These are phyloP conservation scores for Groenewaldozyma sp. DNA, from an alignment of 1,139 yeast species.

Conservation along the genomic window DNA sequence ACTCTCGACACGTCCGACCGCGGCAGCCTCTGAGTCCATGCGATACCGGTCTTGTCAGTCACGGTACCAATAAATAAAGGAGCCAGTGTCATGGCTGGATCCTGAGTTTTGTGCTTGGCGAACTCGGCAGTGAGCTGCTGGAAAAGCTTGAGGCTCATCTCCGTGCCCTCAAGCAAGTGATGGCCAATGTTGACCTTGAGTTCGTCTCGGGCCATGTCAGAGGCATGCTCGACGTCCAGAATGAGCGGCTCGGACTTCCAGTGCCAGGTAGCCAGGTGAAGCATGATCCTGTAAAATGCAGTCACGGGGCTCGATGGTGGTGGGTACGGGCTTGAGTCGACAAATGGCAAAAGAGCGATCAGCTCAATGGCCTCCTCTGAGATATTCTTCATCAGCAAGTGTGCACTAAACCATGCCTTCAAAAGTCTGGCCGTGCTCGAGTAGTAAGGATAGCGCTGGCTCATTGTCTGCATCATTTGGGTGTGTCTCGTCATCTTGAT, in stretches of 20 bases:
- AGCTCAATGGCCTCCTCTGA: constrained; percentile 75
- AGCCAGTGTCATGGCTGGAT: constrained; percentile 71
- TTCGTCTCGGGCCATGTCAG: constrained; percentile 33
- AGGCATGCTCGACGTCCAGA: constrained; percentile 55
- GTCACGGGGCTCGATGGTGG: constrained; percentile 70
- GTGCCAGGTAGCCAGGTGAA: constrained; percentile 76
- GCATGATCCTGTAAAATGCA: constrained; percentile 70
- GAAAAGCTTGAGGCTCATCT: constrained; percentile 50
- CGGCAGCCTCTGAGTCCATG: constrained; percentile 67
- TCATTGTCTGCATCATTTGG: constrained; percentile 59
- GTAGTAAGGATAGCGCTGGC: constrained; percentile 65
- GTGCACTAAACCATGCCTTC: constrained; percentile 64
- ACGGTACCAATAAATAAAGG: constrained; percentile 78
- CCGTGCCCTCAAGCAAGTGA: constrained; percentile 38
- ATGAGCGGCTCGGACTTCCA: constrained; percentile 86
- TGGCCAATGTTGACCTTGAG: constrained; percentile 17
- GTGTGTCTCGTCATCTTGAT: constrained; percentile 46
- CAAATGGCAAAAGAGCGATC: constrained; percentile 73
- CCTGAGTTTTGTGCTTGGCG: constrained; percentile 51
- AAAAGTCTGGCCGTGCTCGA: constrained; percentile 76
- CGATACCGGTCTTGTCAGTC: constrained; percentile 72
- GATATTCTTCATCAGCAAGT: constrained; percentile 56
- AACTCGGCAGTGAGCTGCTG: constrained; percentile 59
- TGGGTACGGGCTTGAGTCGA: constrained; percentile 75
- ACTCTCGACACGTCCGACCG: constrained; percentile 40